Percentiles rank a stretch among this genome's conserved stretches.
phyloP scores from a whole-genome alignment of 352 stramenopile species.

The Phytophthora uliginosa region DNA sequence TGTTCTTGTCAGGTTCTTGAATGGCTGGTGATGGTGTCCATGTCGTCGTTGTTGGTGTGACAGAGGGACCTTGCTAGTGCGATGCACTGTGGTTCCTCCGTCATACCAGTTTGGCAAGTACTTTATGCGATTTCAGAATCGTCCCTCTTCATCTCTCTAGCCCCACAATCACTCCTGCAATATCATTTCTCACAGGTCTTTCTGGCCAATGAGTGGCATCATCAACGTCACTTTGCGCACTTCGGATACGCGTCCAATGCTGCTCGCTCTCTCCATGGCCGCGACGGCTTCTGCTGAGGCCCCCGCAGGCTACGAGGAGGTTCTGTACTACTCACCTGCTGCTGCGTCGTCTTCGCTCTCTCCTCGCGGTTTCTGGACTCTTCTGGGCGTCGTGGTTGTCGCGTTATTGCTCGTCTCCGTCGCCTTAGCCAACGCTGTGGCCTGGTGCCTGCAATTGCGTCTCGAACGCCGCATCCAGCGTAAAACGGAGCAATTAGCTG shows the following conservation, averaged over 20 bases:
- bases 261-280: conserved; percentile 14
- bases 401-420: conserved; percentile 63
- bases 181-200: background rate
- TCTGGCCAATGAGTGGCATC: background rate
- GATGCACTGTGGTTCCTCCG: no score
- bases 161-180: background rate
- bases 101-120: no score
- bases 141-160: no score
- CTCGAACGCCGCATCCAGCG: conserved; percentile 64
- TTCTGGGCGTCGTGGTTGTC: conserved; percentile 41
- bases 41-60: no score
- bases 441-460: conserved; percentile 72
- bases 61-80: no score
- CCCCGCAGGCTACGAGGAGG: conserved; percentile 7
- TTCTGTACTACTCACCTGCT: conserved; percentile 2
- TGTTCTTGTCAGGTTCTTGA: no score
- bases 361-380: conserved; percentile 30
- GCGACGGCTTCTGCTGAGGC: conserved; percentile 3
- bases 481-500: conserved; percentile 64
- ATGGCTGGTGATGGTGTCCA: no score
- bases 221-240: background rate
- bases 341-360: conserved; percentile 17
- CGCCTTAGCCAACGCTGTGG: conserved; percentile 69
- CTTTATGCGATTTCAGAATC: no score
- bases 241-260: conserved; percentile 1